Evolutionary conservation across 129 eudicot genomes (phyloP), one percentile per base, ranked within the genome.

Genomic region (Helichrysum umbraculigerum): DNA sequence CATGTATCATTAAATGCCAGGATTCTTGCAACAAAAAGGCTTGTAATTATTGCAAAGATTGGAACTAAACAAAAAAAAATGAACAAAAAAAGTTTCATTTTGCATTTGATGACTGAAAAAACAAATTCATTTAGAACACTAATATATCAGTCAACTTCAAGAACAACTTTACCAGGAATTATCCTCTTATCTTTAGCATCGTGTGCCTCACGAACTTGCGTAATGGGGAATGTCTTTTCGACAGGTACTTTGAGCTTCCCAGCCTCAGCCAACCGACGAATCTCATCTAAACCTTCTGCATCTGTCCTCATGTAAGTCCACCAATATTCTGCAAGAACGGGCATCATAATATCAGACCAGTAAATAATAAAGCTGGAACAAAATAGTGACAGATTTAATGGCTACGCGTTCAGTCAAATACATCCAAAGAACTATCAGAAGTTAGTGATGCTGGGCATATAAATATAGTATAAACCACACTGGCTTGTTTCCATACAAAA

Each of bases 291-390:
- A 66, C 93, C 99, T 83, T 94, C 97, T 14, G 92, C 76, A 75
- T 94, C 99, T 34, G 97, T 87, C 74, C 99, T 86, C 99, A 94
- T 94, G 80, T 85, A 94, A 14, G 91, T 87, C 99, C 99, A 94
- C 83, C 88, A 89, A 77, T 94, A 94, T 73, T 84, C 99, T 94
- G 87, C 51, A 77, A 66, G 44, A 70, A 47, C 25, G 10, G n/a
- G 42, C 37, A 32, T 29, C 20, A n/a, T 47, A 14, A 14, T 3
- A 65, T 44, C 68, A 7, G 15, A 50, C 20, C 39, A 30, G 52
- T 60, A 32, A 51, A 57, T 39, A 66, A 35, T 19, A 70, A 6
- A 59, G 15, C 14, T 4, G 51, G 21, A 59, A 41, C 4, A 30
- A 65, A 19, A 66, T 47, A 7, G 16, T 67, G 65, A 61, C 35